These are phyloP conservation scores for Psilocybe cubensis DNA, from an alignment of 768 basidiomycete genomes.

Conservation along the genomic window DNA sequence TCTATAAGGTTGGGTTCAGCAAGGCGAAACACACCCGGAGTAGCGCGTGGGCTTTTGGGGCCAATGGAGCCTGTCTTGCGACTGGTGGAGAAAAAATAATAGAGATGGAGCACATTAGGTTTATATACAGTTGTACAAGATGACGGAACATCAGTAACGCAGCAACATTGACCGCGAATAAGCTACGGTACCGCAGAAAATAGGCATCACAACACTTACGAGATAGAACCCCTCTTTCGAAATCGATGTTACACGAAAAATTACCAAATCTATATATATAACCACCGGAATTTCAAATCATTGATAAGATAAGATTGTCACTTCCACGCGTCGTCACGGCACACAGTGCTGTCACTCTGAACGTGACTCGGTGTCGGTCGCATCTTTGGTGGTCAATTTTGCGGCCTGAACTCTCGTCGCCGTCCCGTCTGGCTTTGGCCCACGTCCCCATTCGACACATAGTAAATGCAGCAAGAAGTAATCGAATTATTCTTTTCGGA, in stretches of 20 bases:
- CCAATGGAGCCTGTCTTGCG: neutral
- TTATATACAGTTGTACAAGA: neutral
- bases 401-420: too few species aligned
- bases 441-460: too few species aligned
- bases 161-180: neutral
- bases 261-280: neutral
- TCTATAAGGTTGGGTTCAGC: neutral
- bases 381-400: too few species aligned
- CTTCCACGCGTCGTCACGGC: slow-evolving; percentile 1
- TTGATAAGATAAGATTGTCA: slow-evolving; percentile 12
- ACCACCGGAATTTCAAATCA: neutral
- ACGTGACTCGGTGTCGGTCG: too few species aligned
- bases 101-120: neutral
- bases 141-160: neutral
- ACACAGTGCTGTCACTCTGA: neutral
- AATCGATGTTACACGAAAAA: slow-evolving; percentile 1
- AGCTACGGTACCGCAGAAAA: slow-evolving; percentile 1
- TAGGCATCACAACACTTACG: slow-evolving; percentile 1
- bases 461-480: slow-evolving; percentile 28
- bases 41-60: neutral
- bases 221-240: slow-evolving; percentile 4
- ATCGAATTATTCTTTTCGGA: slow-evolving; percentile 39
- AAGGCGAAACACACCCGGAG: neutral
- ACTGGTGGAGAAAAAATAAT: neutral
- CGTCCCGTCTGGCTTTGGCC: too few species aligned